These are phyloP conservation scores for Solanum dulcamara DNA, from an alignment of 257 asterid genomes.

Conservation along the genomic window DNA sequence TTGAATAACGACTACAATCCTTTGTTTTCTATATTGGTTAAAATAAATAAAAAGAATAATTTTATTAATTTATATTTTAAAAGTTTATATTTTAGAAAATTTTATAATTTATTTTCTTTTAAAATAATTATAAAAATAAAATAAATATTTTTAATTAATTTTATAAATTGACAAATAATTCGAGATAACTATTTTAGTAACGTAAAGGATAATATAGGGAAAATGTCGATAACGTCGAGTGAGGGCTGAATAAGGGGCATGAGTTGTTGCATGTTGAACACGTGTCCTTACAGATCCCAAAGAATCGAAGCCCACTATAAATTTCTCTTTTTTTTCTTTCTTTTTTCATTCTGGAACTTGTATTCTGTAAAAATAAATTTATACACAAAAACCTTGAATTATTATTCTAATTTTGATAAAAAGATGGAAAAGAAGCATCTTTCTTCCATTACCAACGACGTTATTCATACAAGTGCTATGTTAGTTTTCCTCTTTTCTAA, in stretches of 20 bases:
- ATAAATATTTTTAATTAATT: too few relatives aligned
- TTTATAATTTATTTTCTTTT: too few relatives aligned
- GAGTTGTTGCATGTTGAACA: background rate
- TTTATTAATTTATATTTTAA: too few relatives aligned
- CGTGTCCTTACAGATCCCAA: background rate
- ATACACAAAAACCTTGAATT: background rate
- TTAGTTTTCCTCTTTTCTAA: constrained; percentile 5
- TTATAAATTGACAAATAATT: too few relatives aligned
- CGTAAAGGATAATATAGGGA: background rate
- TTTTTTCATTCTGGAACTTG: background rate
- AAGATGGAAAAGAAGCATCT: constrained; percentile 65
- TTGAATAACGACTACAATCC: too few relatives aligned
- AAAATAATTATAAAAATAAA: too few relatives aligned
- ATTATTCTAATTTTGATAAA: background rate
- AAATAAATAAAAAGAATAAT: too few relatives aligned
- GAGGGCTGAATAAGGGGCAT: background rate
- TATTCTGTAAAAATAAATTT: background rate
- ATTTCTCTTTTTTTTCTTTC: background rate
- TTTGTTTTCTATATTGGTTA: too few relatives aligned
- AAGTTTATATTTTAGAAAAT: too few relatives aligned
- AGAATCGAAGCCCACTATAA: background rate
- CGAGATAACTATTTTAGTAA: background rate
- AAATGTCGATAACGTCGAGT: background rate
- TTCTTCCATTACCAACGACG: constrained; percentile 56
- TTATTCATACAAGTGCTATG: constrained; percentile 51